phyloP scores from a whole-genome alignment of 495 filamentous ascomycete species.

The Staphylotrichum longicolle region DNA sequence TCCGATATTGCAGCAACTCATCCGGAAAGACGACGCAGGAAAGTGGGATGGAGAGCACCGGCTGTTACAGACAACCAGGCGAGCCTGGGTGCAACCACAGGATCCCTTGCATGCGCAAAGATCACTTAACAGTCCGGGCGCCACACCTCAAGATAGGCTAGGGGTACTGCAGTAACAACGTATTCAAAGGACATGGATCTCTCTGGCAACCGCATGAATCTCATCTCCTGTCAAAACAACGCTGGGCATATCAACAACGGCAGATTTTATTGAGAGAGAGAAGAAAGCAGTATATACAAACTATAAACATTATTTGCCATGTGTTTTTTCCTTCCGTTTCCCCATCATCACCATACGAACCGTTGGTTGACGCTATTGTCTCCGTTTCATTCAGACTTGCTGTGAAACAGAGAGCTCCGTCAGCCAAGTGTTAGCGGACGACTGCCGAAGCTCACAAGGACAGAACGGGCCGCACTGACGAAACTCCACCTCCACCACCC shows the following conservation, averaged over 20 bases:
- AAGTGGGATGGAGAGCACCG: not conserved
- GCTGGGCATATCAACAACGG: not conserved
- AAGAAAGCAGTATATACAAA: too few relatives aligned
- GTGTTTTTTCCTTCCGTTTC: too few relatives aligned
- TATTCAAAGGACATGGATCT: conserved; percentile 9
- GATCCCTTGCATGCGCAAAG: not conserved
- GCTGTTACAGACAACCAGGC: not conserved
- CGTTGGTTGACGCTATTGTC: too few relatives aligned
- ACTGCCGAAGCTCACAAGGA: not conserved
- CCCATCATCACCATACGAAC: too few relatives aligned
- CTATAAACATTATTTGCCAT: too few relatives aligned
- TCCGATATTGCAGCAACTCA: conserved; percentile 1
- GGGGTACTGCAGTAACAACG: conserved; percentile 14
- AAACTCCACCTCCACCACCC: conserved; percentile 10
- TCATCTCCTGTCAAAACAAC: conserved; percentile 23
- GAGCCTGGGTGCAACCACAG: too few relatives aligned
- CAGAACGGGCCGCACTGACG: conserved; percentile 4
- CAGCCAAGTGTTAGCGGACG: conserved; percentile 7
- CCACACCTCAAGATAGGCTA: not conserved
- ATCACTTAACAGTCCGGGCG: conserved; percentile 3
- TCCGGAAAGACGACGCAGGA: too few relatives aligned
- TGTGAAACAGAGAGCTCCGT: not conserved
- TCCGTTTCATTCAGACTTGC: too few relatives aligned
- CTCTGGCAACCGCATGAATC: conserved; percentile 26
- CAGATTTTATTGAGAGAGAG: not conserved